phyloP scores from a whole-genome alignment of 768 basidiomycete genomes.

The Mycena olivaceomarginata region DNA sequence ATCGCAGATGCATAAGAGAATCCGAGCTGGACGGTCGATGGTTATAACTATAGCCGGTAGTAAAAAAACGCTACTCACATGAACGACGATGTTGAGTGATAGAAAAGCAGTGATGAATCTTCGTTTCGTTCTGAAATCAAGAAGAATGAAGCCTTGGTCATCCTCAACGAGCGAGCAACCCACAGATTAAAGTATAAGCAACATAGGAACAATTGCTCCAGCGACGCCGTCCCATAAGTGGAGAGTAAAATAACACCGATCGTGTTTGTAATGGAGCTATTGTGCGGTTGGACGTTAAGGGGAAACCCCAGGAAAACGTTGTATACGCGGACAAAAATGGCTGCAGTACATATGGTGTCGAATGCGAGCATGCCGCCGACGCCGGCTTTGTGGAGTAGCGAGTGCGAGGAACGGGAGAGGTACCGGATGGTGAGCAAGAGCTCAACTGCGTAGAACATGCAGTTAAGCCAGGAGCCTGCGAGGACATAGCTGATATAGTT shows the following conservation, averaged over 20 bases:
- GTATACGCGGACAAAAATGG: conserved; percentile 14
- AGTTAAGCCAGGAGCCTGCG: conserved; percentile 23
- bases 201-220: conserved; percentile 16
- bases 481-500: conserved; percentile 4
- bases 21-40: conserved; percentile 11
- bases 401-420: conserved; percentile 9
- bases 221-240: conserved; percentile 4
- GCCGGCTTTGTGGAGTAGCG: conserved; percentile 23
- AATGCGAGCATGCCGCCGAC: conserved; percentile 11
- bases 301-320: conserved; percentile 14
- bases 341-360: conserved; percentile 21
- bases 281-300: conserved; percentile 7
- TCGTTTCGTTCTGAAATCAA: conserved; percentile 25
- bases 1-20: conserved; percentile 25
- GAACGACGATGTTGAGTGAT: conserved; percentile 9
- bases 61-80: conserved; percentile 10
- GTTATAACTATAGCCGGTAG: conserved; percentile 4
- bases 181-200: conserved; percentile 17
- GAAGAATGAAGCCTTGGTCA: not conserved
- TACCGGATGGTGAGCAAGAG: conserved; percentile 16
- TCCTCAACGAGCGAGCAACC: not conserved
- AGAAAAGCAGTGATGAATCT: conserved; percentile 16
- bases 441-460: conserved; percentile 24
- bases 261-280: not conserved
- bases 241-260: conserved; percentile 13